A percentile compares a stretch with the other conserved stretches of the same genome.
phyloP scores from a whole-genome alignment of 163 green algal genomes.

The Scenedesmus sp. region DNA sequence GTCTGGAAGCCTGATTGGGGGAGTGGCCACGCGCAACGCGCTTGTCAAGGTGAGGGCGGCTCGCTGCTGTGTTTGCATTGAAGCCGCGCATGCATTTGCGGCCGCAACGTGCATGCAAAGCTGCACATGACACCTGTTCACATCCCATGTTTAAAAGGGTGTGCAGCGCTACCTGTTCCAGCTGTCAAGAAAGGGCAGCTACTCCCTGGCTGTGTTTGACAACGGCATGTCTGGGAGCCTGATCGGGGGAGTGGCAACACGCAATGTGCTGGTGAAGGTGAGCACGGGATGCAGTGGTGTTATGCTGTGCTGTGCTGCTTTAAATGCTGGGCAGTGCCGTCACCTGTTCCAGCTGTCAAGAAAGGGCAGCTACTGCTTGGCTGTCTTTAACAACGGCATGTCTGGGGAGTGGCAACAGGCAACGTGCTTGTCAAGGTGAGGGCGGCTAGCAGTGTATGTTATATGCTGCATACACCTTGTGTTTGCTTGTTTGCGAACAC shows the following conservation, averaged over 20 bases:
- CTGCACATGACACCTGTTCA: too few relatives aligned
- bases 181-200: conserved; percentile 47
- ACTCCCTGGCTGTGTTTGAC: conserved; percentile 92
- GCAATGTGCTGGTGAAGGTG: conserved; percentile 87
- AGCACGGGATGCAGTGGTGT: background rate
- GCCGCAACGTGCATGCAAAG: too few relatives aligned
- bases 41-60: conserved; percentile 74
- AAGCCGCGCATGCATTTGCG: too few relatives aligned
- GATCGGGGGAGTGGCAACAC: conserved; percentile 88
- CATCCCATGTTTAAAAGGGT: too few relatives aligned
- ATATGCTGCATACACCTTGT: too few relatives aligned
- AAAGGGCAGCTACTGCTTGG: conserved; percentile 81
- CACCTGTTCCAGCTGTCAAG: background rate
- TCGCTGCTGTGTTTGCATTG: too few relatives aligned
- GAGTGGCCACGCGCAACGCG: conserved; percentile 59
- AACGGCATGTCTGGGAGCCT: conserved; percentile 82
- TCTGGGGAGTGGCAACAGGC: conserved; percentile 34
- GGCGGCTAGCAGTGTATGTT: too few relatives aligned
- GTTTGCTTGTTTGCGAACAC: too few relatives aligned
- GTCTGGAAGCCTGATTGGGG: conserved; percentile 79
- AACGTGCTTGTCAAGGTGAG: conserved; percentile 51
- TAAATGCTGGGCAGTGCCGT: background rate
- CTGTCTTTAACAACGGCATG: conserved; percentile 86
- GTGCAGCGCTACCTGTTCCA: conserved; percentile 37
- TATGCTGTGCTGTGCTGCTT: too few relatives aligned